Base-by-base conservation (phyloP, 2,329 filamentous ascomycete genomes). In the Ilyonectria mors-panacis region DNA sequence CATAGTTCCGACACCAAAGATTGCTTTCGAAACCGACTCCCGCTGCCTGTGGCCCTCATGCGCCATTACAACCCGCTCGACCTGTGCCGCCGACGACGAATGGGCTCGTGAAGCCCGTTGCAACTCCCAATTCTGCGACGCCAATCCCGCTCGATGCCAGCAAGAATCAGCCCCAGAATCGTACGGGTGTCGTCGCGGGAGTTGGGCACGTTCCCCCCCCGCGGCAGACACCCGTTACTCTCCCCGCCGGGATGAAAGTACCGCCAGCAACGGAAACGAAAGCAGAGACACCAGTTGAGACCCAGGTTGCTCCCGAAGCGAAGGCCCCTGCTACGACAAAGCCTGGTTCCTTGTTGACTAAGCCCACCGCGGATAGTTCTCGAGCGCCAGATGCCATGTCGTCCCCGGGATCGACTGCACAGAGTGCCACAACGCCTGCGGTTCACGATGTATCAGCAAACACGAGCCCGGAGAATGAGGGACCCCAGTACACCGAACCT, bases 401-500 rank as follows among this genome's bases (percentile, higher is more conserved):
- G 3, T 90, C 88, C 2, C 86, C 88, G 17, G 84, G 83, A 3
- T 95, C 93, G 6, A 94, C 92, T 35, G 87, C 91, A 2, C 91
- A 91, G 73, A 94, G 92, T 48, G 90, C 90, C 61, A 89, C 91
- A 23, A 96, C 93, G 0, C 92, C 93, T 2, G 88, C 87, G 39
- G 86, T 91, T 44, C 87, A 91, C 66, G 88, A 92, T 69, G 87
- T 86, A 7, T 94, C 93, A 1, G 89, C 92, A 1, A 91, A 92
- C 71, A 94, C 93, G 2, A 94, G 92, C 73, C 91, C 92, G 1
- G 92, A 92, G 61, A 88, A 92, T 61, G 92, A 94, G 55, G 86
- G 85, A 19, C 84, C 87, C 54, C 86, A 87, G 48, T 88, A 88
- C 71, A 78, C 84, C 17, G 85, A 90, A 37, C 81, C 81, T n/a